Evolutionary conservation across 495 filamentous ascomycete species (phyloP).

Genomic region (Clohesyomyces aquaticus): DNA sequence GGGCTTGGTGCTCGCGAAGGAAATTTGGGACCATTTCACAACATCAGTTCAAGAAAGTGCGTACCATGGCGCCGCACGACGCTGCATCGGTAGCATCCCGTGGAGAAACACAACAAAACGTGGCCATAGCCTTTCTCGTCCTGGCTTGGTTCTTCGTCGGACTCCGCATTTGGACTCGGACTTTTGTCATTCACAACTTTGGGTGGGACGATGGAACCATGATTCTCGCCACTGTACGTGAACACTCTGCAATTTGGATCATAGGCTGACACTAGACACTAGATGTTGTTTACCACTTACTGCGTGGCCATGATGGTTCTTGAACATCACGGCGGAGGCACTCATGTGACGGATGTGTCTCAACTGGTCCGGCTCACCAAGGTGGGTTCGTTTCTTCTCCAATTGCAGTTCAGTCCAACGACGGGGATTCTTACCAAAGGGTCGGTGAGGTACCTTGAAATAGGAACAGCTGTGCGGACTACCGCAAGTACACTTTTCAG

Average conservation of each 20-base stretch:
- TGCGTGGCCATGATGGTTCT: slow-evolving; percentile 28
- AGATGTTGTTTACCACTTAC: slow-evolving; percentile 34
- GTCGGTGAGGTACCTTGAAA: too few relatives aligned
- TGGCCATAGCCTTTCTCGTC: slow-evolving; percentile 41
- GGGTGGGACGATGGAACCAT: slow-evolving; percentile 46
- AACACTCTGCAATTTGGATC: too few relatives aligned
- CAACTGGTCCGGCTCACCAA: slow-evolving; percentile 25
- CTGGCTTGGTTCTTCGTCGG: slow-evolving; percentile 41
- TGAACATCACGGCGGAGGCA: slow-evolving; percentile 33
- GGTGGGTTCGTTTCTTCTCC: slow-evolving; percentile 2
- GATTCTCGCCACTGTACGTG: slow-evolving; percentile 39
- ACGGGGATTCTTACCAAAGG: too few relatives aligned
- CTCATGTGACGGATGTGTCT: slow-evolving; percentile 25
- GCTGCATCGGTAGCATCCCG: slow-evolving; percentile 9
- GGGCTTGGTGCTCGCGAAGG: too few relatives aligned
- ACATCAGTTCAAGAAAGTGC: too few relatives aligned
- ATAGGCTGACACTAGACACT: too few relatives aligned
- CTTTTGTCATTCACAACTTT: slow-evolving; percentile 39
- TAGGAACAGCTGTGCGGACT: too few relatives aligned
- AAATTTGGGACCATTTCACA: too few relatives aligned
- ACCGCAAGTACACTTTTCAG: too few relatives aligned
- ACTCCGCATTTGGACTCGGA: slow-evolving; percentile 43
- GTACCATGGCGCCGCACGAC: slow-evolving; percentile 23
- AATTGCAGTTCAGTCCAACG: slow-evolving; percentile 4
- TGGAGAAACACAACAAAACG: slow-evolving; percentile 11